These are phyloP conservation scores for Fusarium abutilonis DNA, from an alignment of 2,329 filamentous ascomycete species.

Conservation along the genomic window DNA sequence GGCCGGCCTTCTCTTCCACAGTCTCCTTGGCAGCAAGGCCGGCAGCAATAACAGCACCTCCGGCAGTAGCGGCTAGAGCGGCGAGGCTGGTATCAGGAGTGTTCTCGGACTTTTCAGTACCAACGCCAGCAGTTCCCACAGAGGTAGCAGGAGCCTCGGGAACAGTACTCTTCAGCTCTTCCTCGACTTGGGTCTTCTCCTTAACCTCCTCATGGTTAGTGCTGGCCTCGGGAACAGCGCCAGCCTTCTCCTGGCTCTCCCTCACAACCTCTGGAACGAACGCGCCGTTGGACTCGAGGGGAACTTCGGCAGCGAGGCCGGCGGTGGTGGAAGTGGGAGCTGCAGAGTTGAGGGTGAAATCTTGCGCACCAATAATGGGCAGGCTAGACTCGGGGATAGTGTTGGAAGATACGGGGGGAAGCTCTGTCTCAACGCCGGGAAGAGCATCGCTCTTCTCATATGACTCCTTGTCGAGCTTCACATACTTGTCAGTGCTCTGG, in stretches of 20 bases:
- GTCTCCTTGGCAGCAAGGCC: slow-evolving; percentile 49
- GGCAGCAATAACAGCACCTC: slow-evolving; percentile 48
- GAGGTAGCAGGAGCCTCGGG: slow-evolving; percentile 67
- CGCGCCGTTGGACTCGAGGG: slow-evolving; percentile 64
- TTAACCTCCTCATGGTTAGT: slow-evolving; percentile 71
- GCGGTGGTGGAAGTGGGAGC: slow-evolving; percentile 71
- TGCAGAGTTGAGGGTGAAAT: slow-evolving; percentile 63
- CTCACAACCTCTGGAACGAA: slow-evolving; percentile 65
- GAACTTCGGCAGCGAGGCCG: slow-evolving; percentile 72
- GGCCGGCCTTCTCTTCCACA: slow-evolving; percentile 52
- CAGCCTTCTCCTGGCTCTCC: slow-evolving; percentile 75
- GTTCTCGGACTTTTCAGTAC: slow-evolving; percentile 63
- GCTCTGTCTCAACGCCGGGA: slow-evolving; percentile 59
- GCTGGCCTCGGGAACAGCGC: slow-evolving; percentile 73
- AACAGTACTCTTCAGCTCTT: slow-evolving; percentile 75
- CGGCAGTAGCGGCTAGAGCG: slow-evolving; percentile 51
- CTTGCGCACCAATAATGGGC: slow-evolving; percentile 63
- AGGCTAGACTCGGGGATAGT: slow-evolving; percentile 86
- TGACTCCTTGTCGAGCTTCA: slow-evolving; percentile 83
- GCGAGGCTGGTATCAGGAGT: slow-evolving; percentile 53
- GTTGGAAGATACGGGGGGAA: slow-evolving; percentile 67
- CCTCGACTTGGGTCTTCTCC: slow-evolving; percentile 77
- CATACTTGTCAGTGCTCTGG: slow-evolving; percentile 75
- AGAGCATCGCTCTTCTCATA: slow-evolving; percentile 83
- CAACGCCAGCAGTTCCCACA: slow-evolving; percentile 63